These are phyloP conservation scores for Aspergillus ibericus DNA, from an alignment of 2,329 filamentous ascomycete genomes.

Conservation along the genomic window DNA sequence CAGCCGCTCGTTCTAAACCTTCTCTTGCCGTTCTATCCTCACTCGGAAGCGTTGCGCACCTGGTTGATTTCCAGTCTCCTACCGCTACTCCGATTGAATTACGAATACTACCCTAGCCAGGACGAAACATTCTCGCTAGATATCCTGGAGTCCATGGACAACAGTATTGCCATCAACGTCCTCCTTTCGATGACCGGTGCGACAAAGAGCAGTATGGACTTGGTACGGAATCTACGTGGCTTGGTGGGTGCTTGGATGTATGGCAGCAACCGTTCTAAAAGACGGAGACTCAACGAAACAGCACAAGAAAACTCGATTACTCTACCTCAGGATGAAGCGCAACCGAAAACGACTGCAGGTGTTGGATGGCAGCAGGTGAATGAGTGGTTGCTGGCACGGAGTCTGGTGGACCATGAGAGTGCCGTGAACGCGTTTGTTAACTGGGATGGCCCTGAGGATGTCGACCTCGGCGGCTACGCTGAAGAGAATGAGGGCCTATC, in stretches of 20 bases:
- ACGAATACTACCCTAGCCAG: constrained; percentile 61
- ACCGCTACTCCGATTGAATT: constrained; percentile 60
- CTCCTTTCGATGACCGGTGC: constrained; percentile 49
- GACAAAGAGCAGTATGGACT: constrained; percentile 36
- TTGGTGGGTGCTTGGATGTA: constrained; percentile 65
- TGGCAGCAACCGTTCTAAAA: constrained; percentile 56
- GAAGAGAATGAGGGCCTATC: constrained; percentile 43
- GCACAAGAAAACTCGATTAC: constrained; percentile 30
- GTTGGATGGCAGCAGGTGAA: constrained; percentile 60
- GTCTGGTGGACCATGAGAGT: constrained; percentile 51
- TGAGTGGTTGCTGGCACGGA: constrained; percentile 58
- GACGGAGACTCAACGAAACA: constrained; percentile 48
- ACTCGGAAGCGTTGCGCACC: constrained; percentile 53
- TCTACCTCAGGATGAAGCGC: constrained; percentile 20
- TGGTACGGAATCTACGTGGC: constrained; percentile 57
- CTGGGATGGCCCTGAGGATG: constrained; percentile 62
- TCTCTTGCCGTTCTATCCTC: constrained; percentile 57
- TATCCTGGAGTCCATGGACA: constrained; percentile 54
- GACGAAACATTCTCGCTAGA: constrained; percentile 49
- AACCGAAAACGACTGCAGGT: constrained; percentile 24
- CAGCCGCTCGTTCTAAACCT: constrained; percentile 57
- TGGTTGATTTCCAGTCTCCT: constrained; percentile 63
- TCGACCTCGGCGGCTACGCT: constrained; percentile 58
- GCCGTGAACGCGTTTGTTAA: constrained; percentile 53
- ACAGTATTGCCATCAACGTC: constrained; percentile 53